Conservation (phyloP, 352 stramenopile genomes). For the Pseudoperonospora humuli region DNA sequence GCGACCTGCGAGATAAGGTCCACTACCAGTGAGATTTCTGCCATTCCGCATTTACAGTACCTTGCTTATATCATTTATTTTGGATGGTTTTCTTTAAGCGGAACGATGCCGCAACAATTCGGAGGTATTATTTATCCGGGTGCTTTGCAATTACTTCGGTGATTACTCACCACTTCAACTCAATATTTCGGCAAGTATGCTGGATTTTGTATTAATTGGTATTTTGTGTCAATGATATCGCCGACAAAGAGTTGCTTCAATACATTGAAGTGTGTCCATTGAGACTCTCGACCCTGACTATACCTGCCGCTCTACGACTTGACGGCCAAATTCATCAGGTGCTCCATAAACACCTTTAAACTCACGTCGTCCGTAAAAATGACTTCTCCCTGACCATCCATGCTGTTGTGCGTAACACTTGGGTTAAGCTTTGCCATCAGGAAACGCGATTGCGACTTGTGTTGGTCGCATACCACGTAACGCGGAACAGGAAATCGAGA, state of each 20-base stretch:
- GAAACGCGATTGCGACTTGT: slow-evolving; percentile 99
- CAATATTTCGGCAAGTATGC: no score
- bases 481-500: slow-evolving; percentile 96
- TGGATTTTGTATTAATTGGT: no score
- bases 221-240: no score
- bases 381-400: slow-evolving; percentile 89
- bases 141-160: no score
- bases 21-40: slow-evolving; percentile 2
- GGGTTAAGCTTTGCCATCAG: slow-evolving; percentile 99
- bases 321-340: slow-evolving; percentile 90
- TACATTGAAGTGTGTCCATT: slow-evolving; percentile 11
- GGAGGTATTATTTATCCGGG: no score
- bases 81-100: no score
- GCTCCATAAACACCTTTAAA: slow-evolving; percentile 99
- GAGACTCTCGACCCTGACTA: slow-evolving; percentile 3
- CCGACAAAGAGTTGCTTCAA: slow-evolving; percentile 4
- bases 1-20: background rate
- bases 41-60: no score
- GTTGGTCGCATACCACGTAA: slow-evolving; percentile 99
- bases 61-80: no score
- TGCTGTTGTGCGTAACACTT: slow-evolving; percentile 94
- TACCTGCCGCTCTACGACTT: slow-evolving; percentile 51
- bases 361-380: slow-evolving; percentile 99
- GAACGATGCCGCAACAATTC: no score
- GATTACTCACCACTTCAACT: no score